A percentile compares a stretch with the other conserved stretches of the same genome.
phyloP scores from a whole-genome alignment of 2,329 filamentous ascomycete species.

The Trichophaea hybrida region DNA sequence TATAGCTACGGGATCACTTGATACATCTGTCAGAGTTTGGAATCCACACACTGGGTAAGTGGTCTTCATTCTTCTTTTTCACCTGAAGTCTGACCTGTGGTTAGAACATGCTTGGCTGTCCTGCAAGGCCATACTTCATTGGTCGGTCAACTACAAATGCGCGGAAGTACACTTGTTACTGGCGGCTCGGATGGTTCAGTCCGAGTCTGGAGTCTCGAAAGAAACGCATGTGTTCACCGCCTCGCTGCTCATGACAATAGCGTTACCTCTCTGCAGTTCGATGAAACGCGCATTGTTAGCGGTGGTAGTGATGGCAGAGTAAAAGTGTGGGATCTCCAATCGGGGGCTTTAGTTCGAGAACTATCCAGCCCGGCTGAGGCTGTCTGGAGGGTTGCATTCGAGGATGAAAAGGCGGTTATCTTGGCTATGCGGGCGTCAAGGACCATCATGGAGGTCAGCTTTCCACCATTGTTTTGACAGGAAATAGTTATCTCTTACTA shows the following conservation, averaged over 20 bases:
- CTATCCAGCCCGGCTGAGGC: slow-evolving; percentile 83
- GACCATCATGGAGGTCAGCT: slow-evolving; percentile 89
- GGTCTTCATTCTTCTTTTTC: not conserved
- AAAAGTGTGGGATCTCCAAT: slow-evolving; percentile 95
- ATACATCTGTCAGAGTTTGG: slow-evolving; percentile 96
- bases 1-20: slow-evolving; percentile 87
- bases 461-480: not conserved
- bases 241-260: slow-evolving; percentile 96
- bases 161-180: slow-evolving; percentile 84
- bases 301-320: slow-evolving; percentile 95
- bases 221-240: slow-evolving; percentile 82
- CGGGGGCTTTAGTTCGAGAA: slow-evolving; percentile 77
- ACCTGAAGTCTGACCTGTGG: slow-evolving; percentile 17
- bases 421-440: slow-evolving; percentile 72
- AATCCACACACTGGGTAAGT: slow-evolving; percentile 73
- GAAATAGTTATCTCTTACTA: not conserved
- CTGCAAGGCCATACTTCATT: slow-evolving; percentile 93
- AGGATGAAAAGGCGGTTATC: slow-evolving; percentile 95
- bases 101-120: slow-evolving; percentile 66
- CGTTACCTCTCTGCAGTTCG: slow-evolving; percentile 93
- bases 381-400: slow-evolving; percentile 95
- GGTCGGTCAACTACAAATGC: slow-evolving; percentile 91
- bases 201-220: slow-evolving; percentile 84
- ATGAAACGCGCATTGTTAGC: slow-evolving; percentile 86
- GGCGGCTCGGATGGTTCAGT: slow-evolving; percentile 94